phyloP scores from a whole-genome alignment of 768 basidiomycete species.

The Nevesoporus exiguus region DNA sequence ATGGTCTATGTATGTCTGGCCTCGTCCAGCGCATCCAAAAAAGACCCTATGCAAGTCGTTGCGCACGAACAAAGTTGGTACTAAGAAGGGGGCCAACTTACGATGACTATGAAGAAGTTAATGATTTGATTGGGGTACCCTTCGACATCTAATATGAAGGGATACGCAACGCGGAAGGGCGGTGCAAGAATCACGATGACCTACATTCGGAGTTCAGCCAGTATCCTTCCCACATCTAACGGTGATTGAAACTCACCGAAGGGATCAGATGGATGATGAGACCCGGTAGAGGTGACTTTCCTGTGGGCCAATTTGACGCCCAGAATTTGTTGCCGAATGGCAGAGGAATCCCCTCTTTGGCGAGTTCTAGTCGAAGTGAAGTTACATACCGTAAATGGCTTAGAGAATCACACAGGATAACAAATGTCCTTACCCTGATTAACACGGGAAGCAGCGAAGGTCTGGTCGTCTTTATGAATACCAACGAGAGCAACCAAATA shows the following conservation, averaged over 20 bases:
- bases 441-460: conserved; percentile 48
- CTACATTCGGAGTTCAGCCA: conserved; percentile 23
- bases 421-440: conserved; percentile 42
- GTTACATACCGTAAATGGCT: no score
- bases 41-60: conserved; percentile 36
- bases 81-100: conserved; percentile 27
- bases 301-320: conserved; percentile 62
- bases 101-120: conserved; percentile 53
- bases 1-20: conserved; percentile 46
- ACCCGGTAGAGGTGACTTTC: conserved; percentile 53
- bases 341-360: conserved; percentile 60
- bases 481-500: background rate
- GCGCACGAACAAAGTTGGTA: no score
- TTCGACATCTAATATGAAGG: conserved; percentile 59
- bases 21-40: conserved; percentile 55
- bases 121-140: conserved; percentile 50
- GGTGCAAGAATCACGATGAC: conserved; percentile 54
- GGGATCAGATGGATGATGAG: conserved; percentile 54
- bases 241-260: conserved; percentile 33
- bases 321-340: conserved; percentile 57
- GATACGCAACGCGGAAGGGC: conserved; percentile 51
- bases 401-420: background rate
- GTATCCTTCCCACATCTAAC: no score
- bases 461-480: conserved; percentile 29
- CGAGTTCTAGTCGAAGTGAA: conserved; percentile 40